Percentiles rank a stretch among this genome's conserved stretches.
These are phyloP conservation scores for Paraglomus occultum DNA, from an alignment of 192 early-diverging fungal genomes.

Conservation along the genomic window DNA sequence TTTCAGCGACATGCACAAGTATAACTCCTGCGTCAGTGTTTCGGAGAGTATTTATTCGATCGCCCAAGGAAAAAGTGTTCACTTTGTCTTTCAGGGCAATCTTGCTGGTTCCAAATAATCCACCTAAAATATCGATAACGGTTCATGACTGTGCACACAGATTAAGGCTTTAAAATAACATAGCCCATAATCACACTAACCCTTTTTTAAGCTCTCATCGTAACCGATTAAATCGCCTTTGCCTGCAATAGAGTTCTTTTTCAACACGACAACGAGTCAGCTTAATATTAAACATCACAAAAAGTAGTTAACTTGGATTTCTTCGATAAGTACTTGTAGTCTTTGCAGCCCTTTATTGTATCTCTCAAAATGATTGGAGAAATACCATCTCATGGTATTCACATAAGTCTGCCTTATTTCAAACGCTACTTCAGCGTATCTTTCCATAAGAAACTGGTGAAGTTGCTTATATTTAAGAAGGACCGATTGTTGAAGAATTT, in stretches of 20 bases:
- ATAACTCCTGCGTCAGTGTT: conserved; percentile 83
- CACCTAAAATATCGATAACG: conserved; percentile 17
- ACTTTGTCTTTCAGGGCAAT: conserved; percentile 70
- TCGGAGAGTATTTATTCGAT: conserved; percentile 75
- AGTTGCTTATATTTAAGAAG: conserved; percentile 91
- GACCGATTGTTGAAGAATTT: conserved; percentile 88
- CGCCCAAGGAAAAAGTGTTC: conserved; percentile 83
- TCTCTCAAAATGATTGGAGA: conserved; percentile 84
- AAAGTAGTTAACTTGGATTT: too few relatives aligned
- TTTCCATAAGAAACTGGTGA: conserved; percentile 86
- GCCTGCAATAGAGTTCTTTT: conserved; percentile 69
- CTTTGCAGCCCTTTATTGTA: conserved; percentile 76
- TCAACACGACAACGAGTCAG: conserved; percentile 15
- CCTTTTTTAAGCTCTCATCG: conserved; percentile 76
- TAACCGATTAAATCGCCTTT: conserved; percentile 80
- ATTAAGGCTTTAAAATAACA: not conserved
- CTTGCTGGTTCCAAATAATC: conserved; percentile 69
- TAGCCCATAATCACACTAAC: conserved; percentile 32
- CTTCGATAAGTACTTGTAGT: conserved; percentile 58
- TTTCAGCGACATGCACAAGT: conserved; percentile 77
- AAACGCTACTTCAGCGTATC: conserved; percentile 80
- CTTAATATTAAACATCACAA: not conserved
- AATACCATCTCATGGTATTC: conserved; percentile 82
- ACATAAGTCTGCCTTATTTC: conserved; percentile 90
- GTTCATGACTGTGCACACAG: not conserved